Conservation (phyloP, 192 early-diverging fungal genomes). For the Coemansia furcata region DNA sequence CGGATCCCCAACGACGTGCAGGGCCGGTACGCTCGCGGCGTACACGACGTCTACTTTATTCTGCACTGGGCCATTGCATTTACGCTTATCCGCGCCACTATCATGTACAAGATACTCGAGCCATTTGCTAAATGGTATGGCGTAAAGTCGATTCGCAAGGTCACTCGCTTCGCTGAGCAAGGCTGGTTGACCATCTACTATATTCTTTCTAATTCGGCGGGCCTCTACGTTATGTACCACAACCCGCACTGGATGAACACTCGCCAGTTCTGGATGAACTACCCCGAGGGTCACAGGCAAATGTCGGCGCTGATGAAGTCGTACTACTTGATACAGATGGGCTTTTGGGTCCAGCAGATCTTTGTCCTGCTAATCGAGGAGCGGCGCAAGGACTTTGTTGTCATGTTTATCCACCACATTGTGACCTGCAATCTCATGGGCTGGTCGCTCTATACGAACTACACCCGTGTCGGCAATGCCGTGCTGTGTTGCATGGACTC, state of each 20-base stretch:
- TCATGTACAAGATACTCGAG: conserved; percentile 35
- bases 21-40: conserved; percentile 42
- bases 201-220: conserved; percentile 58
- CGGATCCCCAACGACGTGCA: conserved; percentile 31
- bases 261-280: conserved; percentile 64
- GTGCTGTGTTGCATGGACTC: conserved; percentile 77
- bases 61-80: conserved; percentile 65
- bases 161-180: conserved; percentile 68
- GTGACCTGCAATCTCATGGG: conserved; percentile 70
- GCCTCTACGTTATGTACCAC: conserved; percentile 68
- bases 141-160: conserved; percentile 36
- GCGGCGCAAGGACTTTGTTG: conserved; percentile 69
- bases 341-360: conserved; percentile 79
- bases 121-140: conserved; percentile 40
- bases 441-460: conserved; percentile 65
- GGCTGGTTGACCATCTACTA: conserved; percentile 70
- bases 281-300: conserved; percentile 61
- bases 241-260: conserved; percentile 73
- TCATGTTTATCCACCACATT: conserved; percentile 73
- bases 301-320: conserved; percentile 59
- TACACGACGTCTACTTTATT: conserved; percentile 50
- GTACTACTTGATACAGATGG: conserved; percentile 74
- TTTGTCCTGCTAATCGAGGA: conserved; percentile 73
- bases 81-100: conserved; percentile 61
- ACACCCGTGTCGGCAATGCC: conserved; percentile 76